These are phyloP conservation scores for Podila epicladia DNA, from an alignment of 192 early-diverging fungal species.

Conservation along the genomic window DNA sequence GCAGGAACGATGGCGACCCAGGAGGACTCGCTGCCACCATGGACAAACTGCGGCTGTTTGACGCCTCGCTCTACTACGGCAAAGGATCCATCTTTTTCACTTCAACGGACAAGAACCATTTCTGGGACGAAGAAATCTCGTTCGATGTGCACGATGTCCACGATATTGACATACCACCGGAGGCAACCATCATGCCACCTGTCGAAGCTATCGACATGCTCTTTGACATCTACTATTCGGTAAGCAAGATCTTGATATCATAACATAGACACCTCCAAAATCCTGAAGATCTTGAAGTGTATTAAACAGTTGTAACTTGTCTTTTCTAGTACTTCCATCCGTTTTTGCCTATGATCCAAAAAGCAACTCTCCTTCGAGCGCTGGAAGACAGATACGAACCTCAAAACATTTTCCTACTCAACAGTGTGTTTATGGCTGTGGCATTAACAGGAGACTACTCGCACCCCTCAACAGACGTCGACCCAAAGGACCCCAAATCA, in stretches of 20 bases:
- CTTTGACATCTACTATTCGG: slow-evolving; percentile 41
- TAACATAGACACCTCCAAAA: too few relatives aligned
- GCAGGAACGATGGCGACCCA: slow-evolving; percentile 15
- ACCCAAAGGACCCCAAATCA: slow-evolving; percentile 41
- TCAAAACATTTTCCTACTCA: slow-evolving; percentile 39
- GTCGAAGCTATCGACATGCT: slow-evolving; percentile 38
- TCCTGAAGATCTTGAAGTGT: too few relatives aligned
- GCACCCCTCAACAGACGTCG: slow-evolving; percentile 19
- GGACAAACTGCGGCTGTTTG: slow-evolving; percentile 45
- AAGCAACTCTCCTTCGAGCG: slow-evolving; percentile 27
- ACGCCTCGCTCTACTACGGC: slow-evolving; percentile 38
- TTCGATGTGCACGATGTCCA: slow-evolving; percentile 42
- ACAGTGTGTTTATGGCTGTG: slow-evolving; percentile 38
- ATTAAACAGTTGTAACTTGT: background rate
- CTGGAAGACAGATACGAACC: slow-evolving; percentile 47
- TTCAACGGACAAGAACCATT: slow-evolving; percentile 34
- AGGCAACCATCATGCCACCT: slow-evolving; percentile 28
- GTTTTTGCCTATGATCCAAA: slow-evolving; percentile 48
- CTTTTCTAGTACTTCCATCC: slow-evolving; percentile 22
- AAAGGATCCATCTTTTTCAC: slow-evolving; percentile 46
- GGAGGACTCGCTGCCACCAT: slow-evolving; percentile 39
- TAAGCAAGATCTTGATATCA: background rate
- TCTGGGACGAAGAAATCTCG: slow-evolving; percentile 49
- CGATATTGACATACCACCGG: slow-evolving; percentile 24
- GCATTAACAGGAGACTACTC: slow-evolving; percentile 34